Evolutionary conservation across 176 grass and related monocot genomes (phyloP), one percentile per base, ranked within the genome.

Genomic region (Tillandsia leiboldiana): DNA sequence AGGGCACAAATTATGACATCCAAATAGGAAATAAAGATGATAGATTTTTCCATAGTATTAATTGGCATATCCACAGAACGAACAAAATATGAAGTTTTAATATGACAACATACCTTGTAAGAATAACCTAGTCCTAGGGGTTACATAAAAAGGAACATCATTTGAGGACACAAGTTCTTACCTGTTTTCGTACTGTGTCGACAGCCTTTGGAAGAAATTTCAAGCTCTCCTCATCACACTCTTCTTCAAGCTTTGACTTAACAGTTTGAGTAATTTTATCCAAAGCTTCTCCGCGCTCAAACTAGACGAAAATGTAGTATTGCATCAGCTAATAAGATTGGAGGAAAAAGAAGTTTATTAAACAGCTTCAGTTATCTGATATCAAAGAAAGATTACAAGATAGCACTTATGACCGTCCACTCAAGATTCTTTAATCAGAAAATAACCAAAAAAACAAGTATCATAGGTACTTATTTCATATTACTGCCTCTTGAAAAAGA

Each of bases 121-220:
- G 10, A n/a, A n/a, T 29, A 11, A 42, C 64, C 12, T 42, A 13
- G 48, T 1, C 8, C 47, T 15, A 15, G 11, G 29, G 17, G 2
- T 61, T 61, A 59, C 20, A 51, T 33, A n/a, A 68, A 12, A 6
- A 20, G 56, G 22, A 61, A 20, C 10, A 22, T 61, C 12, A 61
- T 23, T n/a, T 23, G 56, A 61, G 56, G 15, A 64, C 54, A 26
- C 12, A 75, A 28, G 17, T 81, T 93, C 94, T 15, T 82, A 99
- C 94, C 86, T 99, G 68, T 83, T 99, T 99, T 74, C 94, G 87
- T 59, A 99, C 84, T 26, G 81, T 90, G 33, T 99, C 94, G 72
- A 93, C 80, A 52, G 82, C 84, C 75, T 99, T 99, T 48, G 75
- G 53, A 81, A 99, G 77, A 82, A 87, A 89, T 74, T 93, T 90